Base-by-base conservation (phyloP, 768 basidiomycete genomes). In the Collybiopsis confluens region DNA sequence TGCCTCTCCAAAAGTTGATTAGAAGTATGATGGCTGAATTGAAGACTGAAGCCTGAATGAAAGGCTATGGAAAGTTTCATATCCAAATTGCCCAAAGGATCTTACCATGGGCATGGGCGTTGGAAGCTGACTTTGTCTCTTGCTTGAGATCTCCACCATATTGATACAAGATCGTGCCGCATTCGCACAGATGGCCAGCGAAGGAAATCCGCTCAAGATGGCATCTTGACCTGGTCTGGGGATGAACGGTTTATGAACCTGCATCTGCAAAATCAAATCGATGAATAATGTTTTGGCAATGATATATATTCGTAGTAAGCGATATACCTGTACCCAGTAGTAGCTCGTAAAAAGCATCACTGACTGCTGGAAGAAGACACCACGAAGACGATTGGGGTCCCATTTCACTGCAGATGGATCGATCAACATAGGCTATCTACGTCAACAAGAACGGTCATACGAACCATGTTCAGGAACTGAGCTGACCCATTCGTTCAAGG, bases 401-500 rank as follows among this genome's bases (percentile, higher is more conserved):
- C 75, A 77, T 13, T 73, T 73, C 40, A 77, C 75, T 76, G 50
- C n/a, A 18, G 20, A 23, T 40, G 11, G 6, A 33, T 5, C 36
- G 56, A n/a, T 8, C 9, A 30, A 15, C 23, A 36, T 47, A 5
- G 41, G 21, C 4, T 27, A 16, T 33, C 57, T 71, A 73, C 64
- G 13, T 8, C 5, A 15, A 15, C 35, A 56, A 27, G n/a, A 18
- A 33, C n/a, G 36, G 3, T 11, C 8, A n/a, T 16, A 23, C 67
- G 61, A 50, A 70, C 67, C 36, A 28, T 69, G 65, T 61, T 68
- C 61, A 5, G 82, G 82, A 3, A 83, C 70, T 6, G 70, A 62
- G 44, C 81, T 75, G 1, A 79, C 69, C 83, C 83, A 85, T n/a
- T 73, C 69, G 53, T 82, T 83, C 28, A 85, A 60, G 3, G 76